These are phyloP conservation scores for Candida chauliodis DNA, from an alignment of 805 yeast species.

Conservation along the genomic window DNA sequence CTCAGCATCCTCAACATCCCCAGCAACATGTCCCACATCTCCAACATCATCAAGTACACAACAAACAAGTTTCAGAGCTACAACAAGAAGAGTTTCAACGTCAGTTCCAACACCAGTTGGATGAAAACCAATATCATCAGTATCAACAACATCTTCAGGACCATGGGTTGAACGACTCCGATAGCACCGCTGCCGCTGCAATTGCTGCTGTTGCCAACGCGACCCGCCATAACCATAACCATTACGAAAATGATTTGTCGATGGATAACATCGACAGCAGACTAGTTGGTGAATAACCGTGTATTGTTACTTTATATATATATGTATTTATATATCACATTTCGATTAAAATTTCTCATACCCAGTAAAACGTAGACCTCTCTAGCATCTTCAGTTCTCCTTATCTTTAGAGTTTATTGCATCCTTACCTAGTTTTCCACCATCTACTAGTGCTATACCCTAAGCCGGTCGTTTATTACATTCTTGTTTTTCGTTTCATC, in stretches of 20 bases:
- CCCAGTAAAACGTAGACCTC: too few relatives aligned
- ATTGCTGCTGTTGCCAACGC: conserved; percentile 44
- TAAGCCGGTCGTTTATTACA: too few relatives aligned
- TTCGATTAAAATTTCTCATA: too few relatives aligned
- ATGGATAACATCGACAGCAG: conserved; percentile 45
- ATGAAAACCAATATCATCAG: conserved; percentile 22
- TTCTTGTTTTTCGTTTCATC: too few relatives aligned
- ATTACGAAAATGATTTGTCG: conserved; percentile 29
- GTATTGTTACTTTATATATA: background rate
- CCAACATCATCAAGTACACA: conserved; percentile 16
- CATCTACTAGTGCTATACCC: too few relatives aligned
- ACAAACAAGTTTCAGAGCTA: conserved; percentile 12
- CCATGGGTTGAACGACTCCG: conserved; percentile 13
- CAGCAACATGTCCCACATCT: conserved; percentile 20
- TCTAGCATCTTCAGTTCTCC: too few relatives aligned
- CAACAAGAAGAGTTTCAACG: conserved; percentile 21
- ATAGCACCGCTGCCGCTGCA: conserved; percentile 18
- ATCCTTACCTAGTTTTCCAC: too few relatives aligned
- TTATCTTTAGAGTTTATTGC: too few relatives aligned
- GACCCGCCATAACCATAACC: conserved; percentile 25
- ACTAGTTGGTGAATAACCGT: conserved; percentile 40
- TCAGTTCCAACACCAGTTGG: conserved; percentile 23
- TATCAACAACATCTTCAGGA: conserved; percentile 28
- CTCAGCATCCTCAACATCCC: conserved; percentile 18
- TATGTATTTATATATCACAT: background rate